Base-by-base conservation (phyloP, 75 land plant genomes). In the Picea sitchensis region DNA sequence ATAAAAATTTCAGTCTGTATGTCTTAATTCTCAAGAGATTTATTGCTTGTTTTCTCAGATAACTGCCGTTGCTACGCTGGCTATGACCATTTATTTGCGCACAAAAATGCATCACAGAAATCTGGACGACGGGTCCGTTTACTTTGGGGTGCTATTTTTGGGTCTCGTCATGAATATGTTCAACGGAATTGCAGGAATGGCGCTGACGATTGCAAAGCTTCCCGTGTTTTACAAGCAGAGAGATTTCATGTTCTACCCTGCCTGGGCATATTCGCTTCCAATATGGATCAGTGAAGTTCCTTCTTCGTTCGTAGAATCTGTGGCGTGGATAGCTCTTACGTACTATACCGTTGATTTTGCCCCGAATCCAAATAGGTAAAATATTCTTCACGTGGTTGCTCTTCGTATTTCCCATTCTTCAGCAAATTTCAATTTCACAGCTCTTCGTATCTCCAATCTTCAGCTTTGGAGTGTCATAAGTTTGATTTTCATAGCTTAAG, bases 221-320 rank as follows among this genome's bases (percentile, higher is more conserved):
- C 92, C 91, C 18, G 89, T 91, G 31, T 91, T 86, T 72, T 91
- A 86, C 76, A 91, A 91, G 62, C 92, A 91, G 41, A 80, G 92
- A 41, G 92, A 91, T 62, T 77, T 84, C 5, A 69, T 89, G 62
- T 91, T 91, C 32, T 89, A 79, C 78, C 92, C 92, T 8, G 77
- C 92, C 4, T 91, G 92, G 92, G 89, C 87, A 9, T 91, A 74
- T 79, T 73, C 80, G 13, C 63, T 91, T 12, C 91, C 92, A 56
- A 79, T 65, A 54, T 82, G 77, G 72, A 64, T 90, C 12, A 58
- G 86, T 20, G 78, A 84, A 47, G 61, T 91, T n/a, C 92, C 92
- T 14, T 60, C 82, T 20, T 89, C 92, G 1, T 14, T 87, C 1
- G 2, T 83, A 18, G 92, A 89, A 61, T 75, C 87, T 4, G 73